Conservation (phyloP, 78 protist genomes). For the Dictyostelium firmibasis region DNA sequence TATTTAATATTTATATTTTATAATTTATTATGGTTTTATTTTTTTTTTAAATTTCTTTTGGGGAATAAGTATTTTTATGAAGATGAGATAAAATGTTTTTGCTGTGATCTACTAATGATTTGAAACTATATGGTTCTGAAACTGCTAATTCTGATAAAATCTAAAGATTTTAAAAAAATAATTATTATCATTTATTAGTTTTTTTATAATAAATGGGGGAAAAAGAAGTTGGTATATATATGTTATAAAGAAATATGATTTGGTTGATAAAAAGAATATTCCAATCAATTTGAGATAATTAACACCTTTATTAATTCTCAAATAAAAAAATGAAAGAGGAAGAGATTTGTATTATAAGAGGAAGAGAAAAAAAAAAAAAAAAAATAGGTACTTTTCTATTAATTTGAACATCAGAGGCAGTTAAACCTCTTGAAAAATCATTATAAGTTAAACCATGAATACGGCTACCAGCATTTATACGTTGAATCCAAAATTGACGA, state of each 20-base stretch:
- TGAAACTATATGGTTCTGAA: constrained; percentile 82
- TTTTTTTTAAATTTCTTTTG: background rate
- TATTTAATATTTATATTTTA: too few relatives aligned
- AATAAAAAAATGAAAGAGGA: too few relatives aligned
- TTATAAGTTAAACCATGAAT: constrained; percentile 60
- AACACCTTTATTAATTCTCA: too few relatives aligned
- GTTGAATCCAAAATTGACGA: constrained; percentile 59
- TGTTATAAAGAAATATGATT: too few relatives aligned
- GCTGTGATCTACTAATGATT: constrained; percentile 44
- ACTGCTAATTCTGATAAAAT: constrained; percentile 77
- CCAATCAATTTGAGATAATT: too few relatives aligned
- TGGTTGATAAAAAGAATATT: too few relatives aligned
- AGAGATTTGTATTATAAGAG: too few relatives aligned
- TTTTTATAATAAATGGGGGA: too few relatives aligned
- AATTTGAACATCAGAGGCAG: constrained; percentile 37
- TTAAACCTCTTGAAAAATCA: constrained; percentile 44
- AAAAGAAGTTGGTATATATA: too few relatives aligned
- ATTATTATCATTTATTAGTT: too few relatives aligned
- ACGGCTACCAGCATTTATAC: constrained; percentile 75
- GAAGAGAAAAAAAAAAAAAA: background rate
- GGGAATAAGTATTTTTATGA: constrained; percentile 13
- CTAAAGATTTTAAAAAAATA: background rate
- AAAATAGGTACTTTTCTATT: constrained; percentile 57
- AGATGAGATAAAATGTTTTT: background rate
- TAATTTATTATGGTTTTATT: too few relatives aligned